phyloP scores from a whole-genome alignment of 108 stramenopile species.

The Skeletonema costatum region DNA sequence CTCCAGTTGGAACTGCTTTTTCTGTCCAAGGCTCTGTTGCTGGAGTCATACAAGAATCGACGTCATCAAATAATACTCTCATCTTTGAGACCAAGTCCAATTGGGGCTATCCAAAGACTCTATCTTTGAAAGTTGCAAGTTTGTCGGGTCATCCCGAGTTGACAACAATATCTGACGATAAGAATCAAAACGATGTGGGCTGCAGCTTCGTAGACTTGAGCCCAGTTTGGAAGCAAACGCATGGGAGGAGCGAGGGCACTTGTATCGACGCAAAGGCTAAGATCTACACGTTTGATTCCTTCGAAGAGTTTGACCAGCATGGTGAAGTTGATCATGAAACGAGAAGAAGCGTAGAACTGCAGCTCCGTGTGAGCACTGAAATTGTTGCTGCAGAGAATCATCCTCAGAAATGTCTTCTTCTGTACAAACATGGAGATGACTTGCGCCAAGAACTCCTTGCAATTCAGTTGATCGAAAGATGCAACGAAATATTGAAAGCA shows the following conservation, averaged over 20 bases:
- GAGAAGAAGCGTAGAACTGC: conserved; percentile 50
- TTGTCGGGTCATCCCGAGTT: conserved; percentile 25
- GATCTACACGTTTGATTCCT: conserved; percentile 31
- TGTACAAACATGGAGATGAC: conserved; percentile 91
- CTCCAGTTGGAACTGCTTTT: conserved; percentile 28
- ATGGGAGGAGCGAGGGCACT: neutral
- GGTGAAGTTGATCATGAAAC: conserved; percentile 42
- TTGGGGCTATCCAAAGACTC: conserved; percentile 82
- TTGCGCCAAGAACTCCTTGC: conserved; percentile 86
- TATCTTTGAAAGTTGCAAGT: conserved; percentile 60
- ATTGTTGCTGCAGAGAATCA: conserved; percentile 30
- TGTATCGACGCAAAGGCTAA: conserved; percentile 13
- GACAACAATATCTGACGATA: conserved; percentile 11
- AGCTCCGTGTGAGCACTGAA: conserved; percentile 59
- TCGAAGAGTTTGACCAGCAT: conserved; percentile 70
- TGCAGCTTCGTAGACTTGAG: conserved; percentile 70
- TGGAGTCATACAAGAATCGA: conserved; percentile 65
- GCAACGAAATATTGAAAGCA: conserved; percentile 69
- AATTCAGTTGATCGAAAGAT: conserved; percentile 78
- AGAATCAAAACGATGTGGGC: conserved; percentile 50
- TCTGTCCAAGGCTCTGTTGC: conserved; percentile 66
- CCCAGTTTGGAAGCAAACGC: conserved; percentile 50
- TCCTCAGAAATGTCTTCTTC: conserved; percentile 62
- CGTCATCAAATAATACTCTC: conserved; percentile 42
- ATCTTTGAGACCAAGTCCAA: conserved; percentile 72